Evolutionary conservation across 495 filamentous ascomycete genomes (phyloP).

Genomic region (Venustampulla echinocandica): DNA sequence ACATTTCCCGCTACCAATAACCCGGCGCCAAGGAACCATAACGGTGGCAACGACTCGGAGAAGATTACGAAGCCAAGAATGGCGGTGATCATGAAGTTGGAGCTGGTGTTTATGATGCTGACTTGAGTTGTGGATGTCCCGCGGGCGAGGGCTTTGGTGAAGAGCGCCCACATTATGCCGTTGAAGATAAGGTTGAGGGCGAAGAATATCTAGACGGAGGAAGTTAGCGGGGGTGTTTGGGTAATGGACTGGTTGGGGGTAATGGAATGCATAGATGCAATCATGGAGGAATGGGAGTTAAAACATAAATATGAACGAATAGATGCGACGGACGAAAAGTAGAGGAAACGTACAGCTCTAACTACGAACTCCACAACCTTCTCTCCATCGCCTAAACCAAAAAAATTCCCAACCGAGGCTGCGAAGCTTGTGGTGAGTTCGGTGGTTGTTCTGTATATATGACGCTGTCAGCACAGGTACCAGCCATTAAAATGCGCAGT

Average conservation of each 20-base stretch:
- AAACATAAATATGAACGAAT: neutral
- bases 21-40: conserved; percentile 85
- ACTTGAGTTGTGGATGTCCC: conserved; percentile 83
- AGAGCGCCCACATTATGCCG: conserved; percentile 80
- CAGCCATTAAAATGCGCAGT: conserved; percentile 4
- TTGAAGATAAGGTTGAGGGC: conserved; percentile 84
- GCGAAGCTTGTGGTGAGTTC: conserved; percentile 67
- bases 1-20: conserved; percentile 86
- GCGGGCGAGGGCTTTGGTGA: conserved; percentile 72
- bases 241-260: neutral
- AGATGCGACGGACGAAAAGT: neutral
- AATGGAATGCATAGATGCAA: neutral
- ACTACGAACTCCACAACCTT: conserved; percentile 54
- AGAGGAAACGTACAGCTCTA: conserved; percentile 52
- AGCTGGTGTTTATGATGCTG: conserved; percentile 82
- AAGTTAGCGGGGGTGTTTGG: conserved; percentile 1
- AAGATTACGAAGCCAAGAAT: conserved; percentile 73
- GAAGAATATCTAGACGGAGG: conserved; percentile 61
- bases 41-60: conserved; percentile 56
- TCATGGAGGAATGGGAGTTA: neutral
- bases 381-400: conserved; percentile 47
- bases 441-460: conserved; percentile 63
- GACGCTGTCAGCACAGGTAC: neutral
- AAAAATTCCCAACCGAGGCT: conserved; percentile 46
- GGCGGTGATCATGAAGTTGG: conserved; percentile 89